Evolutionary conservation across 352 stramenopile species (phyloP).

Genomic region (Phytophthora pluvialis): DNA sequence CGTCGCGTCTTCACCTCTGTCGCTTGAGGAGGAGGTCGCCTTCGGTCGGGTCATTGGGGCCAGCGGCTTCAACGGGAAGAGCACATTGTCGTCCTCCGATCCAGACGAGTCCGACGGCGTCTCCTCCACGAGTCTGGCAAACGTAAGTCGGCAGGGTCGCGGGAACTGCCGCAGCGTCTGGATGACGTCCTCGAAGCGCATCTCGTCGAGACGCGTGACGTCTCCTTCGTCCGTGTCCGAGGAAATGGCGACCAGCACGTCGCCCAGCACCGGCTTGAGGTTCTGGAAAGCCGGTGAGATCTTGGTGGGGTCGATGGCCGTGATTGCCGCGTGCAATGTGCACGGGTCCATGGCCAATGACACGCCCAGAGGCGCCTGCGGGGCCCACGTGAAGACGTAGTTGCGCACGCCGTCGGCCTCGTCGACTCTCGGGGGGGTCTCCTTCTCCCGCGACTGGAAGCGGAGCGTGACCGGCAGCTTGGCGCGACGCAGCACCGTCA

Average conservation of each 20-base stretch:
- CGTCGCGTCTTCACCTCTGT: slow-evolving; percentile 16
- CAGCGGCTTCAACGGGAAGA: slow-evolving; percentile 25
- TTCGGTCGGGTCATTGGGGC: slow-evolving; percentile 20
- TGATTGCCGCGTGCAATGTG: slow-evolving; percentile 74
- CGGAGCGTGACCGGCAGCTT: slow-evolving; percentile 68
- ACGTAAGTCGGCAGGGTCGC: slow-evolving; percentile 65
- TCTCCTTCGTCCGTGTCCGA: slow-evolving; percentile 32
- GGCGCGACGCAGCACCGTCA: slow-evolving; percentile 56
- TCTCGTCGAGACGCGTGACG: slow-evolving; percentile 47
- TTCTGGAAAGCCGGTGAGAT: slow-evolving; percentile 64
- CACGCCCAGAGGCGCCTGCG: slow-evolving; percentile 60
- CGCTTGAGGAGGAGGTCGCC: slow-evolving; percentile 19
- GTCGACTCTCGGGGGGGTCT: slow-evolving; percentile 45
- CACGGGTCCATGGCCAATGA: slow-evolving; percentile 84
- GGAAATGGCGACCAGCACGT: slow-evolving; percentile 66
- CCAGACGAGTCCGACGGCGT: slow-evolving; percentile 29
- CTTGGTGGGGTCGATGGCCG: slow-evolving; percentile 59
- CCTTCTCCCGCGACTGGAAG: slow-evolving; percentile 63
- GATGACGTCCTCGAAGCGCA: slow-evolving; percentile 81
- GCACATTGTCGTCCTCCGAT: slow-evolving; percentile 28
- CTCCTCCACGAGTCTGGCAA: slow-evolving; percentile 56
- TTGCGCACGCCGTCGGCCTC: slow-evolving; percentile 45
- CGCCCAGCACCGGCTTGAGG: slow-evolving; percentile 60
- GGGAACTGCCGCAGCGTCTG: slow-evolving; percentile 54
- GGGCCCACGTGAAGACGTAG: slow-evolving; percentile 67